Evolutionary conservation across 1,284 basidiomycete genomes (phyloP).

Genomic region (Ganoderma lingzhi): DNA sequence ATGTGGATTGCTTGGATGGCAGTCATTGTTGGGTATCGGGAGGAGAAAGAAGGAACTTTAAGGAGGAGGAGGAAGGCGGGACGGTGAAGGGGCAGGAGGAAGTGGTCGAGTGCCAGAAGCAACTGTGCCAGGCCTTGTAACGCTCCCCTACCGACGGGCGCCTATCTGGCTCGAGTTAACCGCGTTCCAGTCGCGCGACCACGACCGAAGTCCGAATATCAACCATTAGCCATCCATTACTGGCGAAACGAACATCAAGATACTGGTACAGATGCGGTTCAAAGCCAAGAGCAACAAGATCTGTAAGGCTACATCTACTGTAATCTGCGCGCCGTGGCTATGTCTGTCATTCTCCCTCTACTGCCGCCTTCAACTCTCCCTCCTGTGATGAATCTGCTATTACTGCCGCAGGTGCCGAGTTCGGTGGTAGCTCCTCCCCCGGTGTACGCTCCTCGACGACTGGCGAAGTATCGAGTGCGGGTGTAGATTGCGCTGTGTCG

Average conservation of each 20-base stretch:
- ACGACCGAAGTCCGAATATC: background rate
- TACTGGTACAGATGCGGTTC: constrained; percentile 34
- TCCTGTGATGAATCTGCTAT: constrained; percentile 16
- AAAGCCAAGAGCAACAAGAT: constrained; percentile 33
- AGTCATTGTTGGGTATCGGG: constrained; percentile 52
- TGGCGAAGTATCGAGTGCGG: background rate
- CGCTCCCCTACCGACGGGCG: background rate
- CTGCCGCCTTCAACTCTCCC: constrained; percentile 20
- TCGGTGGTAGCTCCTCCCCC: background rate
- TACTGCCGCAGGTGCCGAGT: constrained; percentile 7
- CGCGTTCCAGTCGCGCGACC: background rate
- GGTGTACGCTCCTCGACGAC: constrained; percentile 13
- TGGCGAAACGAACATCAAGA: constrained; percentile 18
- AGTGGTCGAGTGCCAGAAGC: constrained; percentile 1
- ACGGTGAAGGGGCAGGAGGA: constrained; percentile 5
- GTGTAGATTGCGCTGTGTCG: background rate
- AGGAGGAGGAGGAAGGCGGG: constrained; percentile 4
- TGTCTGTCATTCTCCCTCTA: constrained; percentile 16
- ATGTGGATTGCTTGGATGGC: constrained; percentile 80
- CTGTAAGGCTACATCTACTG: constrained; percentile 38
- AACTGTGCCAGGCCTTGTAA: background rate
- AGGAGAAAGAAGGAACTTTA: background rate
- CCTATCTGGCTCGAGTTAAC: background rate
- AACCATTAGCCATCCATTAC: constrained; percentile 17
- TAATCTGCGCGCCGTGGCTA: constrained; percentile 15